These are phyloP conservation scores for Beauveria sp. DNA, from an alignment of 2,329 filamentous ascomycete species.

Conservation along the genomic window DNA sequence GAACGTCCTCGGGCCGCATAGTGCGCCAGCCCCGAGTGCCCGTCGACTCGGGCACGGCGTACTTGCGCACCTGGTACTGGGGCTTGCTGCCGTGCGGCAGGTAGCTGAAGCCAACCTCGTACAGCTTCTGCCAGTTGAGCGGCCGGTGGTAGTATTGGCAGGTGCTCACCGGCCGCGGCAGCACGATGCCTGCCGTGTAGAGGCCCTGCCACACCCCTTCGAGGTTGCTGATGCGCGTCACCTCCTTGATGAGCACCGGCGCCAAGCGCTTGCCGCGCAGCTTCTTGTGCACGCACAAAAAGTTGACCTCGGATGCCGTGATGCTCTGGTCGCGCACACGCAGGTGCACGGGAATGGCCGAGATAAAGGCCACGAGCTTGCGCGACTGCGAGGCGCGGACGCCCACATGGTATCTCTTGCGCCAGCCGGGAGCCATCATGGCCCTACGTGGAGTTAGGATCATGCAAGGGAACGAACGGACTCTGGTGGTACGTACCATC, in stretches of 20 bases:
- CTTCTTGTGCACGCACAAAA: conserved; percentile 97
- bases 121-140: conserved; percentile 92
- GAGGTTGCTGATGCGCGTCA: conserved; percentile 85
- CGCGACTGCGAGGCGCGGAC: conserved; percentile 76
- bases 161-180: conserved; percentile 86
- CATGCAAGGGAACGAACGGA: neutral
- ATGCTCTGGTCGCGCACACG: conserved; percentile 70
- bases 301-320: conserved; percentile 89
- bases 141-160: conserved; percentile 94
- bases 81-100: conserved; percentile 79
- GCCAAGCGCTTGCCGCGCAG: conserved; percentile 86
- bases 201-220: conserved; percentile 88
- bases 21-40: conserved; percentile 66
- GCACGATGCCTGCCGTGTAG: conserved; percentile 85
- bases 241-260: conserved; percentile 94
- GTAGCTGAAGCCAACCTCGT: conserved; percentile 89
- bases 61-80: conserved; percentile 76
- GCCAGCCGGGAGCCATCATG: conserved; percentile 90
- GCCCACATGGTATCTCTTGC: conserved; percentile 88
- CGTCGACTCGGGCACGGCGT: conserved; percentile 69
- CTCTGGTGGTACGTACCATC: conserved; percentile 55
- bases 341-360: conserved; percentile 78
- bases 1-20: conserved; percentile 73
- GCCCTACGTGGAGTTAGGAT: conserved; percentile 50
- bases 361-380: conserved; percentile 93